Base-by-base conservation (phyloP, 352 stramenopile genomes). In the Globisporangium megalacanthum region DNA sequence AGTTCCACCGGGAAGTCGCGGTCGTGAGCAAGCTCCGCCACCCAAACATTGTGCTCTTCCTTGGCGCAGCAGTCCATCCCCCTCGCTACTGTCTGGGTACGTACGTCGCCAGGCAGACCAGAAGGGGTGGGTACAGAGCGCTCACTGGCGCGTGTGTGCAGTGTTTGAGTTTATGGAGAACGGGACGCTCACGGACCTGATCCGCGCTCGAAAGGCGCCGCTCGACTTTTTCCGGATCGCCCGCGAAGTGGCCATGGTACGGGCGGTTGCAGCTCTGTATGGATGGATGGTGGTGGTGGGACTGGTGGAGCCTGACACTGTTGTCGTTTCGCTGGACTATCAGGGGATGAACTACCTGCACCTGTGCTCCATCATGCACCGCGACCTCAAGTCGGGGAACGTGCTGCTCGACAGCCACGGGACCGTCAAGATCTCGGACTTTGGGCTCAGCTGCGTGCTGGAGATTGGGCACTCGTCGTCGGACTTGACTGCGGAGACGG, bases 331-430 rank as follows among this genome's bases (percentile, higher is more conserved):
- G 5, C 17, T 54, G 44, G 14, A 19, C 4, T 49, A 65, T 2
- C 72, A 82, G 80, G 89, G 90, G 50, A 95, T 98, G 89, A 94
- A 95, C 54, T 98, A 98, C 67, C 83, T 96, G 58, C 93, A 98
- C 60, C 69, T 96, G 56, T 89, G 87, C 60, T 97, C 91, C 15
- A 93, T 98, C 47, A 89, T 98, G 70, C 95, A 98, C 68, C 88
- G 95, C 52, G 95, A 98, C 74, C 73, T 98, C 37, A 98, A 98
- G 73, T 96, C 95, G n/a, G 91, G 95, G 22, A 98, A 98, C 70
- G 79, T 98, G 37, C 66, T 96, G 15, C 75, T 96, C 19, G 84
- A 94, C 66, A 76, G 72, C 4, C 82, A 93, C 49, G 78, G 78
- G 39, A 91, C 79, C 5, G 82, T 87, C 50, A 95, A 96, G 61